Evolutionary conservation across 768 basidiomycete species (phyloP).

Genomic region (Boletus fagicola): DNA sequence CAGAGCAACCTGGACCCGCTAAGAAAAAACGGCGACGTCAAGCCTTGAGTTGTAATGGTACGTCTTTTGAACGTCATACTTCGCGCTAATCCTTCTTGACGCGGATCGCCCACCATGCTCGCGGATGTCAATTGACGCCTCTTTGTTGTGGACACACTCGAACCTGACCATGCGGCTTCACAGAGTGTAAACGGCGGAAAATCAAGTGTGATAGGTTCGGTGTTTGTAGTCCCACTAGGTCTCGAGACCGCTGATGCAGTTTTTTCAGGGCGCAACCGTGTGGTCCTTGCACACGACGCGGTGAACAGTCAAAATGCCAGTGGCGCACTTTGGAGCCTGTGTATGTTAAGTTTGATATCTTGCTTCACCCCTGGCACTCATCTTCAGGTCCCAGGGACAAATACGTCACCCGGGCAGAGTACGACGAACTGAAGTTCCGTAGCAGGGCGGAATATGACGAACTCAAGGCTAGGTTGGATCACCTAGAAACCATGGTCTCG

Average conservation of each 20-base stretch:
- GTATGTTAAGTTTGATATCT: constrained; percentile 43
- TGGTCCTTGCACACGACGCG: constrained; percentile 74
- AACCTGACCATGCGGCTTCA: constrained; percentile 11
- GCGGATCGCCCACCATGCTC: neutral
- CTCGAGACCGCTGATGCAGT: constrained; percentile 17
- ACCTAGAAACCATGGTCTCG: constrained; percentile 56
- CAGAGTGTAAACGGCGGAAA: constrained; percentile 85
- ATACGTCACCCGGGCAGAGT: constrained; percentile 74
- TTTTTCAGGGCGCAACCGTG: constrained; percentile 70
- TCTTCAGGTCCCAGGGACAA: constrained; percentile 54
- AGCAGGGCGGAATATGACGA: constrained; percentile 42
- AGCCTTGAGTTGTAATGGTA: constrained; percentile 83
- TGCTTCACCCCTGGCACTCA: constrained; percentile 11
- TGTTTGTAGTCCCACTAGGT: constrained; percentile 10
- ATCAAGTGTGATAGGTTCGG: constrained; percentile 83
- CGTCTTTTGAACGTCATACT: constrained; percentile 28
- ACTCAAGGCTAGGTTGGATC: constrained; percentile 61
- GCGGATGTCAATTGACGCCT: constrained; percentile 1
- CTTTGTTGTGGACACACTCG: constrained; percentile 1
- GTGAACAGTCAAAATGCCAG: constrained; percentile 77
- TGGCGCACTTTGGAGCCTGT: constrained; percentile 83
- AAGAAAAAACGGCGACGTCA: constrained; percentile 84
- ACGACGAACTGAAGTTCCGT: constrained; percentile 69
- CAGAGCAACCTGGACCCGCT: constrained; percentile 53
- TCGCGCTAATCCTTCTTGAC: constrained; percentile 23